Evolutionary conservation across 495 filamentous ascomycete genomes (phyloP).

Genomic region (Ramalina peruviana): DNA sequence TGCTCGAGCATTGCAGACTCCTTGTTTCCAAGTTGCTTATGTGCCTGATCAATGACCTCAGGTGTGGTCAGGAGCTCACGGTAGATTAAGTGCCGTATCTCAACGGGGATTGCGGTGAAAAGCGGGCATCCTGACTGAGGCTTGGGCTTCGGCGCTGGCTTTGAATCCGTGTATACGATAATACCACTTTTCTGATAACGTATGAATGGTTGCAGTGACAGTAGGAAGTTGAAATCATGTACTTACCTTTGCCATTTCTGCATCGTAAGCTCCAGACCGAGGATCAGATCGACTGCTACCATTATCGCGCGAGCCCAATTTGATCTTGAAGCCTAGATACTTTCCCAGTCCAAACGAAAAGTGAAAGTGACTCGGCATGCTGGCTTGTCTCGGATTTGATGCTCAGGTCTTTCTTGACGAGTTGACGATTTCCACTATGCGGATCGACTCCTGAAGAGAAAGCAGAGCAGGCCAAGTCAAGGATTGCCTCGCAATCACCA

Average conservation of each 20-base stretch:
- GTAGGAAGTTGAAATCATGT: neutral
- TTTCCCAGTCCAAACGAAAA: slow-evolving; percentile 9
- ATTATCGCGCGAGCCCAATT: slow-evolving; percentile 8
- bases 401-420: too few species aligned
- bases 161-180: slow-evolving; percentile 3
- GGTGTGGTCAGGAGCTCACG: slow-evolving; percentile 8
- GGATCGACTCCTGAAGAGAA: too few species aligned
- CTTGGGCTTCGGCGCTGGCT: neutral
- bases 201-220: neutral
- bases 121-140: slow-evolving; percentile 7
- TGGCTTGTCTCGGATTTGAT: neutral
- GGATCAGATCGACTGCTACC: slow-evolving; percentile 1
- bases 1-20: slow-evolving; percentile 12
- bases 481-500: too few species aligned
- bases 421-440: too few species aligned
- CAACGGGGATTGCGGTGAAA: slow-evolving; percentile 6
- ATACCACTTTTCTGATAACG: slow-evolving; percentile 2
- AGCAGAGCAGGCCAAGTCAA: too few species aligned
- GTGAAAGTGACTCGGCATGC: slow-evolving; percentile 9
- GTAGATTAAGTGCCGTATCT: slow-evolving; percentile 14
- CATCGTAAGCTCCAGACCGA: slow-evolving; percentile 1
- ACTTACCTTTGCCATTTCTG: slow-evolving; percentile 8
- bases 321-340: slow-evolving; percentile 7
- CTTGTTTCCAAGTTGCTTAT: slow-evolving; percentile 12
- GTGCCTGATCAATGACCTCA: slow-evolving; percentile 10